Conservation (phyloP, 495 filamentous ascomycete species). For the Cercophora sp. region DNA sequence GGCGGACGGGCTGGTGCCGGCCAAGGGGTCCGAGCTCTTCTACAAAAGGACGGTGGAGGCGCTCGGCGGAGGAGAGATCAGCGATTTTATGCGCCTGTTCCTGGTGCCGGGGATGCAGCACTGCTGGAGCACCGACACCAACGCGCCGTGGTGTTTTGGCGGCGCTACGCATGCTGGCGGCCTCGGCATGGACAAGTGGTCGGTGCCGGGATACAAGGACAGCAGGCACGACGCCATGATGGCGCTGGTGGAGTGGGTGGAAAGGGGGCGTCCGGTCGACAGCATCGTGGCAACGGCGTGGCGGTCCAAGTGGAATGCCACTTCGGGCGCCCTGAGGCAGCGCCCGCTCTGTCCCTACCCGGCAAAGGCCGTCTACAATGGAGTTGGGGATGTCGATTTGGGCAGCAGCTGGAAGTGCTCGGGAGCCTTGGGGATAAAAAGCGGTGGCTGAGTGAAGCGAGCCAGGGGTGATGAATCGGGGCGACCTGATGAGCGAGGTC, state of each 20-base stretch:
- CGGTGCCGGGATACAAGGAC: slow-evolving; percentile 39
- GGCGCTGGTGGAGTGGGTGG: slow-evolving; percentile 52
- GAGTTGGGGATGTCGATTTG: neutral
- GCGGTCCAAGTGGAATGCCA: slow-evolving; percentile 25
- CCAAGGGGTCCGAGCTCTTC: slow-evolving; percentile 38
- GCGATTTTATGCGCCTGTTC: slow-evolving; percentile 36
- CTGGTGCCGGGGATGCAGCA: slow-evolving; percentile 42
- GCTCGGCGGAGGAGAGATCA: slow-evolving; percentile 19
- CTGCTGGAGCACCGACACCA: slow-evolving; percentile 20
- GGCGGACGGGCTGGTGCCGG: slow-evolving; percentile 46
- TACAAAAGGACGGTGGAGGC: slow-evolving; percentile 40
- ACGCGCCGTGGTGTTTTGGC: slow-evolving; percentile 40
- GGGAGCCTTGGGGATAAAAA: too few relatives aligned
- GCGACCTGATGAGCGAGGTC: too few relatives aligned
- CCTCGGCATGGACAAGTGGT: slow-evolving; percentile 28
- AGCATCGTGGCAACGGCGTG: slow-evolving; percentile 40
- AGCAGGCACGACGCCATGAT: slow-evolving; percentile 42
- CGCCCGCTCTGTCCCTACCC: slow-evolving; percentile 44
- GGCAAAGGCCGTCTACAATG: neutral
- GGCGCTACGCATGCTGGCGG: slow-evolving; percentile 24
- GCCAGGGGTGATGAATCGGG: too few relatives aligned
- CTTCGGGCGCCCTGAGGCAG: slow-evolving; percentile 34
- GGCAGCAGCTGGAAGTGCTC: neutral
- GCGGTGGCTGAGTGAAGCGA: too few relatives aligned
- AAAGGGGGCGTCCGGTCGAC: slow-evolving; percentile 37